Percentiles rank a stretch among this genome's conserved stretches.
These are phyloP conservation scores for Acer negundo DNA, from an alignment of 345 rosid species.

Conservation along the genomic window DNA sequence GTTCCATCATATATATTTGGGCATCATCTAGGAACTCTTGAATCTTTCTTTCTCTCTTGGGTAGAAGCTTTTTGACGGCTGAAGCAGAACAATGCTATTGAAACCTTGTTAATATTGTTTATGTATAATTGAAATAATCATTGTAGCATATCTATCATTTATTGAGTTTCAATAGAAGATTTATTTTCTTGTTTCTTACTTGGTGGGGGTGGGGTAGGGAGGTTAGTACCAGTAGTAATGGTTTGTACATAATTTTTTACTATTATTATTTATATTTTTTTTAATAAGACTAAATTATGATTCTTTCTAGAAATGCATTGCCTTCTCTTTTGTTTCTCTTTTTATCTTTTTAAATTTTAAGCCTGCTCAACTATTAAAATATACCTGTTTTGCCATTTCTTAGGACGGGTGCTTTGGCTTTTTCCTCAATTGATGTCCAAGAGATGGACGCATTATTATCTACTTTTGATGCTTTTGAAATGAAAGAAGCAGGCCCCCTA, in stretches of 20 bases:
- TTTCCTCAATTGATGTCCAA: constrained; percentile 70
- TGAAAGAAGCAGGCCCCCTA: constrained; percentile 76
- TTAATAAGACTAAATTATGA: neutral
- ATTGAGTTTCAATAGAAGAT: neutral
- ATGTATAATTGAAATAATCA: neutral
- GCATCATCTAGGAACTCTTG: neutral
- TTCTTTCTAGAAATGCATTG: neutral
- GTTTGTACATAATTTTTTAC: neutral
- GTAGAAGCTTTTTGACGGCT: neutral
- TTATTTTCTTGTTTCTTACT: neutral
- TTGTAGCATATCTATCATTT: neutral
- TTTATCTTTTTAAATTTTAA: constrained; percentile 7
- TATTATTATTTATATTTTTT: neutral
- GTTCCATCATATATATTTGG: constrained; percentile 13
- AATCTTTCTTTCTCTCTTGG: neutral
- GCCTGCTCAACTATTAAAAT: constrained; percentile 17
- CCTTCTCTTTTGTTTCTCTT: constrained; percentile 15
- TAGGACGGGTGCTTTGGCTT: constrained; percentile 63
- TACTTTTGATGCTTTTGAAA: constrained; percentile 56
- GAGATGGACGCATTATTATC: constrained; percentile 89
- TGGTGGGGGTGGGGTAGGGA: neutral
- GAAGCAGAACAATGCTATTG: neutral
- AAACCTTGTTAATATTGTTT: neutral
- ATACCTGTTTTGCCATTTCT: constrained; percentile 31
- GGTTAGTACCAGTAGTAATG: neutral